Evolutionary conservation across 768 basidiomycete genomes (phyloP), one percentile per base, ranked within the genome.

Genomic region (Tricholoma hemisulphureum): DNA sequence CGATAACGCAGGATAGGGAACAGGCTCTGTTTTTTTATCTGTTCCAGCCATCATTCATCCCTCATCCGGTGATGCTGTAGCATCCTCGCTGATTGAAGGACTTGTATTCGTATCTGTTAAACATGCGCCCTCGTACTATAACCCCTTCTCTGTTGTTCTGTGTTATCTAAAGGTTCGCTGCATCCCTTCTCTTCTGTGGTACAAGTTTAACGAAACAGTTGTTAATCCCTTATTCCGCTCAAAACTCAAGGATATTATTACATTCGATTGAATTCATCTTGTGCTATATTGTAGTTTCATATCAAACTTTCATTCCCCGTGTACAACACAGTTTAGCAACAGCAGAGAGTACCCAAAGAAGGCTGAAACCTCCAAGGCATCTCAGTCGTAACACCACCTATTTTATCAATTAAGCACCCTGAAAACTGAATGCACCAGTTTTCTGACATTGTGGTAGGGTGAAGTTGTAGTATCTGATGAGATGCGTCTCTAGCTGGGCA

Each of bases 61-160:
- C 16, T 8, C 46, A 43, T 58, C 37, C 57, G 32, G 58, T 39
- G 39, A 49, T 56, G 39, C 50, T 32, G 51, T 54, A 53, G 60
- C 59, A 49, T 56, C 58, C 54, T 55, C 51, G 58, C 32, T 29
- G 26, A n/a, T 58, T 52, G 48, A 37, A 55, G 58, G 69, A 73
- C 71, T 72, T 79, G 77, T 79, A 78, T 73, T 70, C 70, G 58
- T 63, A 64, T 60, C 62, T 53, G 31, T 46, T 52, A 56, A n/a
- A 61, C 53, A 56, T 55, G 49, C 45, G 16, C 41, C 51, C 37
- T 61, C 61, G 49, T 59, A 63, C 37, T 61, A 60, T 63, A 57
- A 58, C 59, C 59, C 58, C 55, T 62, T 48, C 56, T 61, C 57
- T 49, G 62, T 66, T 64, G 54, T 61, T 70, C 63, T 71, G 69